These are phyloP conservation scores for Rhytidiadelphus loreus DNA, from an alignment of 225 moss, liverwort and hornwort species.

Conservation along the genomic window DNA sequence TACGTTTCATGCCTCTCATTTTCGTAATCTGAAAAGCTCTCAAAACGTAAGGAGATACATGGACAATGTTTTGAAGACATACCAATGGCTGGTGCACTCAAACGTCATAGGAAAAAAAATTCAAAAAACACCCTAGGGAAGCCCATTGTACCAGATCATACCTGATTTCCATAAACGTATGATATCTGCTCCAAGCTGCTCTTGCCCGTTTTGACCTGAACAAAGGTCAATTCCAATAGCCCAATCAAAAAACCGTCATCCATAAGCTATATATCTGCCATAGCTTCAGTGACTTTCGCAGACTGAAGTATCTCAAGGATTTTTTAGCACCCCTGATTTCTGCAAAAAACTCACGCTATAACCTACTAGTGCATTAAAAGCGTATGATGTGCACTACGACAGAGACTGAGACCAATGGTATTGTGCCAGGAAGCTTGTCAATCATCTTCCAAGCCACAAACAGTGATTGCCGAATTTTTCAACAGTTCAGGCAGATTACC, in stretches of 20 bases:
- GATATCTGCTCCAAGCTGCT: constrained; percentile 94
- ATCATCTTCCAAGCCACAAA: background rate
- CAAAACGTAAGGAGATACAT: background rate
- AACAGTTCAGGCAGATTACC: constrained; percentile 19
- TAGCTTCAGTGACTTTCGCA: background rate
- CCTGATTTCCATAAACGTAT: constrained; percentile 91
- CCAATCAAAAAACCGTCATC: background rate
- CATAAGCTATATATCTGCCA: background rate
- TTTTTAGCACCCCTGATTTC: background rate
- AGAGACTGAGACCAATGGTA: background rate
- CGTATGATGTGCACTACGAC: background rate
- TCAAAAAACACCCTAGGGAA: background rate
- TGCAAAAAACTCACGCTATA: background rate
- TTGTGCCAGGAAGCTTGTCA: background rate
- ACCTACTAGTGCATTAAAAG: background rate
- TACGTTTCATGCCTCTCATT: background rate
- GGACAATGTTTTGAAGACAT: background rate
- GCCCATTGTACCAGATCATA: background rate
- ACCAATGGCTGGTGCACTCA: background rate
- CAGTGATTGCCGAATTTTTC: background rate
- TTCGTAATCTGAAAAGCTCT: background rate
- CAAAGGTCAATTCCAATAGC: background rate
- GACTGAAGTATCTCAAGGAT: background rate
- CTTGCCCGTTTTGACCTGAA: constrained; percentile 81
- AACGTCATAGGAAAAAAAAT: background rate